Percentiles rank a stretch among this genome's conserved stretches.
These are phyloP conservation scores for Didymella arachidicola DNA, from an alignment of 2,329 filamentous ascomycete genomes.

Conservation along the genomic window DNA sequence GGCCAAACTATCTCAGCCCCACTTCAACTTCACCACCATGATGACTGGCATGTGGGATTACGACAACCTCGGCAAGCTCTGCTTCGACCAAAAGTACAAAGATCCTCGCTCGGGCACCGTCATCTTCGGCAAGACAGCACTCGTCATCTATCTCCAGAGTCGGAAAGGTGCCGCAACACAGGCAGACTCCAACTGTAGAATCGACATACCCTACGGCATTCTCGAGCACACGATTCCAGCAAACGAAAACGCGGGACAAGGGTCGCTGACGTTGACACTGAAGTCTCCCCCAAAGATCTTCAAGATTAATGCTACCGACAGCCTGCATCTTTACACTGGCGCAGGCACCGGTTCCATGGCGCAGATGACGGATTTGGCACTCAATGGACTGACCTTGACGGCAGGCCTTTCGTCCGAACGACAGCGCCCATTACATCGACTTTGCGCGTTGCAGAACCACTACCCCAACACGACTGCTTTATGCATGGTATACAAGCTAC, in stretches of 20 bases:
- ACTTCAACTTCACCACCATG: constrained; percentile 39
- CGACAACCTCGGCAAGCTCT: constrained; percentile 33
- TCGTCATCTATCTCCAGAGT: constrained; percentile 32
- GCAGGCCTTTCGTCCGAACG: not conserved
- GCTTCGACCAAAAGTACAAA: constrained; percentile 53
- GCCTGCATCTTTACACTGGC: constrained; percentile 33
- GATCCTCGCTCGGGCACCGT: constrained; percentile 53
- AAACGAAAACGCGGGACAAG: constrained; percentile 28
- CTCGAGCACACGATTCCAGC: constrained; percentile 50
- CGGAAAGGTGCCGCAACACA: not conserved
- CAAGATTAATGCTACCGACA: constrained; percentile 25
- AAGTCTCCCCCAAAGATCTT: constrained; percentile 52
- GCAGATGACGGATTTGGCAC: constrained; percentile 6
- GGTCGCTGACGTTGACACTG: constrained; percentile 49
- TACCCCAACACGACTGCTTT: constrained; percentile 54
- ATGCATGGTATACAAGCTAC: constrained; percentile 61
- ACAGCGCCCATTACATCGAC: constrained; percentile 33
- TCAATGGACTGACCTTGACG: constrained; percentile 16
- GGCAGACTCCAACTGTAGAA: constrained; percentile 38
- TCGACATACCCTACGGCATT: constrained; percentile 56
- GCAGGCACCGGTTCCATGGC: constrained; percentile 5
- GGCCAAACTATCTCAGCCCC: constrained; percentile 26
- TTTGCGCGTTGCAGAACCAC: constrained; percentile 47
- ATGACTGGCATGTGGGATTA: constrained; percentile 56
- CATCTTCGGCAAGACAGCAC: constrained; percentile 47